Base-by-base conservation (phyloP, 2,329 filamentous ascomycete genomes). In the Zymoseptoria crescenta region DNA sequence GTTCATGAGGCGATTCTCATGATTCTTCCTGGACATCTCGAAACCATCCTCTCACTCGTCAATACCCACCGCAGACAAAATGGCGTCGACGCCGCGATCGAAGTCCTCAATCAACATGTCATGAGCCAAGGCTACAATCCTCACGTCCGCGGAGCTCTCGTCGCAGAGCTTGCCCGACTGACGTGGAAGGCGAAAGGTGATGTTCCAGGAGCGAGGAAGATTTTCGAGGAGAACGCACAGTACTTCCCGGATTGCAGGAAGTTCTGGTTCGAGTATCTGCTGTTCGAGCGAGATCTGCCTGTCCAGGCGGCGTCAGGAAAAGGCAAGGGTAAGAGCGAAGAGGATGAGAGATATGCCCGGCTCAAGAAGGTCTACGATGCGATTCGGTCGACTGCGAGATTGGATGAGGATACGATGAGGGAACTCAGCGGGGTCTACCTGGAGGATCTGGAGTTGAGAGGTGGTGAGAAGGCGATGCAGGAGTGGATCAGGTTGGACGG, bases 181-280 rank as follows among this genome's bases (percentile, higher is more conserved):
- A 72, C 96, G 50, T 96, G 91, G 90, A 94, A 91, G 75, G 84
- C 87, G 71, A 92, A 93, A 77, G 89, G 89, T 0, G 66, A 70
- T 54, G 79, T 85, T 0, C 87, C 90, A 8, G 90, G 93, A 68
- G 92, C 92, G 48, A 88, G 94, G 28, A 83, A 87, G 56, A 84
- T 96, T 0, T 97, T 93, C 77, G 77, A 85, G 62, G 88, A 87
- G 74, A 93, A 96, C 67, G 81, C 88, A 58, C 86, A 91, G 70
- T 90, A 86, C 80, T 96, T 95, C 72, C 81, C 87, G 1, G 89
- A 94, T 70, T 96, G 91, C 73, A 83, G 86, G 35, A 80, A 89
- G 50, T 97, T 97, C 79, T 99, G 94, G 93, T 81, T 86, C 66
- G 89, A 84, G 69, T 97, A 91, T 80, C 82, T 97, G 57, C 80